phyloP scores from a whole-genome alignment of 2,329 filamentous ascomycete genomes.

The Plenodomus lindquistii region DNA sequence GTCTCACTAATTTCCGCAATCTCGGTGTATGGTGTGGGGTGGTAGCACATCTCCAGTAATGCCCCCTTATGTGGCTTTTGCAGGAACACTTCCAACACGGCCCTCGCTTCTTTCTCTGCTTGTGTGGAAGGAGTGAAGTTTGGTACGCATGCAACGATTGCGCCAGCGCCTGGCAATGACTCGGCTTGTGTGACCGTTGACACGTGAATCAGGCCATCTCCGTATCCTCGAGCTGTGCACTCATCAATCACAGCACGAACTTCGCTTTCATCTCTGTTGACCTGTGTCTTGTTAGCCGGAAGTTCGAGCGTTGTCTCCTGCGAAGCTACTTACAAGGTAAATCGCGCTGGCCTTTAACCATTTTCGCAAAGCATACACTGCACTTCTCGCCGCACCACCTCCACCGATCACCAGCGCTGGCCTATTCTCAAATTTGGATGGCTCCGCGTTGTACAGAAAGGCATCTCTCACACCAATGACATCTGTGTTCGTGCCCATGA shows the following conservation, averaged over 20 bases:
- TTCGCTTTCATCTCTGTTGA: slow-evolving; percentile 72
- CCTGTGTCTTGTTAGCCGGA: slow-evolving; percentile 3
- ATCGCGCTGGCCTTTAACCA: slow-evolving; percentile 70
- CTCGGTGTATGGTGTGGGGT: slow-evolving; percentile 67
- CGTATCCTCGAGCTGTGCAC: slow-evolving; percentile 63
- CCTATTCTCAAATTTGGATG: slow-evolving; percentile 58
- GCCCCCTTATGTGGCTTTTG: slow-evolving; percentile 62
- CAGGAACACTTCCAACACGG: slow-evolving; percentile 58
- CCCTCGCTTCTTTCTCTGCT: slow-evolving; percentile 64
- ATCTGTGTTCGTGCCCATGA: slow-evolving; percentile 80
- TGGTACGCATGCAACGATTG: slow-evolving; percentile 74
- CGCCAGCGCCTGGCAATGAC: slow-evolving; percentile 62
- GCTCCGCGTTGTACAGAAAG: slow-evolving; percentile 56
- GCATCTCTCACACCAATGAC: slow-evolving; percentile 76
- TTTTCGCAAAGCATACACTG: slow-evolving; percentile 73
- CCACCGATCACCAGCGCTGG: slow-evolving; percentile 77
- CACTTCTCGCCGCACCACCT: slow-evolving; percentile 76
- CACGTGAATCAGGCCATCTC: slow-evolving; percentile 64
- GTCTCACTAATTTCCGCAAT: slow-evolving; percentile 64
- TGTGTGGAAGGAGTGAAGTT: slow-evolving; percentile 71
- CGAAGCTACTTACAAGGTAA: slow-evolving; percentile 59
- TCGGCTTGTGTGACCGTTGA: slow-evolving; percentile 63
- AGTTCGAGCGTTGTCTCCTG: background rate
- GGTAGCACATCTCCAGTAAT: slow-evolving; percentile 83
- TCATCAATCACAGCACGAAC: slow-evolving; percentile 69